Evolutionary conservation across 495 filamentous ascomycete genomes (phyloP), one percentile per base, ranked within the genome.

Genomic region (Podospora bellae-mahoneyi): DNA sequence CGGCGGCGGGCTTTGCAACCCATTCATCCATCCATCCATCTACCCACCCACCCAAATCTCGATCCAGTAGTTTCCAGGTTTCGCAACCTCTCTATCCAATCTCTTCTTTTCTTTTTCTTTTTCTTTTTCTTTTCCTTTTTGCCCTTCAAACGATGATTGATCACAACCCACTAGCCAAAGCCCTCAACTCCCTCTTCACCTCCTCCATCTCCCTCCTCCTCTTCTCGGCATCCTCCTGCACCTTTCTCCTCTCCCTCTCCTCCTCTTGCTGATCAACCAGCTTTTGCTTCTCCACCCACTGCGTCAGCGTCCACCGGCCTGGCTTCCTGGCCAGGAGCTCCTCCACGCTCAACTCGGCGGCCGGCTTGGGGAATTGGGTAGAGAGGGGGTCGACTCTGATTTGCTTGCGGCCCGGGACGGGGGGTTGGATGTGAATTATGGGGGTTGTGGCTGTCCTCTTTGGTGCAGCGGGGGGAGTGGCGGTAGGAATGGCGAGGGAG

Each of bases 291-390:
- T 79, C 78, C 44, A 81, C 71, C 48, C 75, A 79, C 72, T 81
- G 73, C 60, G 73, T 53, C n/a, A 82, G 70, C 16, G 78, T 77
- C 64, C 74, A 75, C 69, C 74, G 77, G 53, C 66, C 65, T 0
- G 81, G 80, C 68, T 72, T 60, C 39, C 75, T 77, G 5, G 79
- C 75, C 18, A 84, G 77, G 55, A 82, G 74, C 67, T 77, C 73
- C 34, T 77, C 79, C 53, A 84, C 68, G 58, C 74, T 76, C 19
- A 79, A 63, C 60, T 82, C 78, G 3, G 67, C 56, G 0, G 60
- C 39, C 0, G 81, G 81, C 69, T 77, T 72, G 13, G 72, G 68
- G 64, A 76, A 83, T 7, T 72, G 26, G 16, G 79, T 74, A 53
- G 64, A 69, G 66, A 78, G 59, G 27, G 68, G 32, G 53, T 78